Evolutionary conservation across 106 monocot genomes (phyloP).

Genomic region (Phalaenopsis aphrodite): DNA sequence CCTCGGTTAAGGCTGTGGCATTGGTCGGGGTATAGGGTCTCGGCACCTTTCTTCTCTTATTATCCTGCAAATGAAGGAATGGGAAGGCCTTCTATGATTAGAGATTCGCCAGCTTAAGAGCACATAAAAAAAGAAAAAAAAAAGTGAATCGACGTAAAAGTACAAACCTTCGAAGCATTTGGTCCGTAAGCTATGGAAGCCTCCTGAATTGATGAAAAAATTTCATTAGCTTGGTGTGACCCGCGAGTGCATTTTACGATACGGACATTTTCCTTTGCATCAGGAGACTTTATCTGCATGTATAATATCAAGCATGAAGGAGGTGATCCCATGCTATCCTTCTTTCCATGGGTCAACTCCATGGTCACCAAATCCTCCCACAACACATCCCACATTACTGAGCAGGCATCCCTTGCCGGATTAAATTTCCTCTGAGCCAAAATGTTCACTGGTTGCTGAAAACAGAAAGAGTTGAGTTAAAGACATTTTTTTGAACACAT

Average conservation of each 20-base stretch:
- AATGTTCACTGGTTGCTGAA: conserved; percentile 70
- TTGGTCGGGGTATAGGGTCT: conserved; percentile 61
- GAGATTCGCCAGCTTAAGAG: background rate
- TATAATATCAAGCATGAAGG: conserved; percentile 75
- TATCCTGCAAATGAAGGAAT: conserved; percentile 21
- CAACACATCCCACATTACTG: conserved; percentile 79
- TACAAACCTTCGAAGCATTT: conserved; percentile 49
- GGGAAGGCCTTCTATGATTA: background rate
- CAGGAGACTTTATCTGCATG: conserved; percentile 39
- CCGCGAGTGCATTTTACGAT: conserved; percentile 56
- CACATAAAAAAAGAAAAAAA: too few species aligned
- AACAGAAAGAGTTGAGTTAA: conserved; percentile 6
- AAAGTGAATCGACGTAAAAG: background rate
- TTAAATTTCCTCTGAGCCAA: conserved; percentile 81
- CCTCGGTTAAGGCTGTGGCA: conserved; percentile 16
- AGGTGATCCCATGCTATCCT: conserved; percentile 48
- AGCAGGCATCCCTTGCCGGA: conserved; percentile 84
- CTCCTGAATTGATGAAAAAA: conserved; percentile 63
- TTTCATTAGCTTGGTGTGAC: conserved; percentile 46
- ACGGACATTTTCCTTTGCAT: conserved; percentile 50
- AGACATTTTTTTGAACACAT: too few species aligned
- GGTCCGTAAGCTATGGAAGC: conserved; percentile 67
- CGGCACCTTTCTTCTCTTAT: conserved; percentile 48
- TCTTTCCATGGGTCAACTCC: conserved; percentile 70
- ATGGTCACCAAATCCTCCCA: conserved; percentile 79